Conservation (phyloP, 2,329 filamentous ascomycete species). For the Chaetomium strumarium region DNA sequence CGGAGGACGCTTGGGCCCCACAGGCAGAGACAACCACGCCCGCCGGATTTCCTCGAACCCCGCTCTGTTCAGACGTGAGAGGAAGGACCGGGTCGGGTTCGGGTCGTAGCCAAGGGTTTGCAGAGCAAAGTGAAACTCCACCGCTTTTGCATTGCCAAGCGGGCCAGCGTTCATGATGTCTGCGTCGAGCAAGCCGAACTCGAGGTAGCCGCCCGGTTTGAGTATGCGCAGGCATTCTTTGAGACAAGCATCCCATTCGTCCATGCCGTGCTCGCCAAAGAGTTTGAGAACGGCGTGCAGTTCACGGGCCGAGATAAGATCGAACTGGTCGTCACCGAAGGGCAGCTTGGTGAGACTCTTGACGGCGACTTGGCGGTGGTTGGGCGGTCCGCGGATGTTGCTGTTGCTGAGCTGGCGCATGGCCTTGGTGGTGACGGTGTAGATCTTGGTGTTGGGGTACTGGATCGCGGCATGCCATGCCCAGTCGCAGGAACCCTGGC, state of each 20-base stretch:
- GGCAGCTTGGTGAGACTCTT: conserved; percentile 73
- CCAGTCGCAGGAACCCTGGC: conserved; percentile 84
- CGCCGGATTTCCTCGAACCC: conserved; percentile 78
- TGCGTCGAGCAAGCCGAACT: conserved; percentile 85
- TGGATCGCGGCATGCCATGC: conserved; percentile 88
- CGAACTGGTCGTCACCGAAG: conserved; percentile 80
- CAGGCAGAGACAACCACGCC: conserved; percentile 83
- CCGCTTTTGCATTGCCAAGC: conserved; percentile 71
- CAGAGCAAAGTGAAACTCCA: conserved; percentile 88
- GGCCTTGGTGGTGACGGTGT: conserved; percentile 75
- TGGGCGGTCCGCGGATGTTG: conserved; percentile 74
- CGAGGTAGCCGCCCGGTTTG: conserved; percentile 87
- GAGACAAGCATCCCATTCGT: conserved; percentile 85
- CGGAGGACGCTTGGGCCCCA: conserved; percentile 51
- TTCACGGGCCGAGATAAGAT: conserved; percentile 83
- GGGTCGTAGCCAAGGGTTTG: conserved; percentile 88
- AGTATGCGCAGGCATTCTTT: conserved; percentile 83
- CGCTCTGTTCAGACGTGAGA: conserved; percentile 64
- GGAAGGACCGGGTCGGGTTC: conserved; percentile 72
- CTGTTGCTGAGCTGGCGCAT: conserved; percentile 65
- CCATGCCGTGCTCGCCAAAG: conserved; percentile 57
- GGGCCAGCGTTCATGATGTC: conserved; percentile 83
- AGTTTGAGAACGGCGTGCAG: conserved; percentile 80
- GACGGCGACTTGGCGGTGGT: conserved; percentile 80
- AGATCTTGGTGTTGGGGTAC: conserved; percentile 79